Evolutionary conservation across 2,329 filamentous ascomycete species (phyloP).

Genomic region (Herpotrichia juniperi): DNA sequence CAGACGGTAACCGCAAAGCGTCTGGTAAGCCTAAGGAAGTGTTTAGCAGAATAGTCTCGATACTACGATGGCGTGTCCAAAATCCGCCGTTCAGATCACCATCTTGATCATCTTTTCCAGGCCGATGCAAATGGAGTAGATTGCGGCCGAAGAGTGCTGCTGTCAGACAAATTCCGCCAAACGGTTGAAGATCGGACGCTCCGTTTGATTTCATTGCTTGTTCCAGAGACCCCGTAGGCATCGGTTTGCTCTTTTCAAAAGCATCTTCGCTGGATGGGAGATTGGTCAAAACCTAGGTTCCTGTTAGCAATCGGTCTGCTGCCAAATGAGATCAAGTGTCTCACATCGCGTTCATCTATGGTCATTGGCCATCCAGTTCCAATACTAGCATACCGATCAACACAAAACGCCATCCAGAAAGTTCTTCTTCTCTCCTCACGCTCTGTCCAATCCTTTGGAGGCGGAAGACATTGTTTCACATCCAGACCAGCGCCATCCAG

Average conservation of each 20-base stretch:
- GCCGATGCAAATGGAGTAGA: constrained; percentile 86
- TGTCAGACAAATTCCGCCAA: constrained; percentile 81
- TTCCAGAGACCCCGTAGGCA: constrained; percentile 71
- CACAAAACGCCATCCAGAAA: constrained; percentile 92
- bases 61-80: constrained; percentile 88
- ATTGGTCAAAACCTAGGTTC: constrained; percentile 73
- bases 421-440: constrained; percentile 87
- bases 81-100: constrained; percentile 90
- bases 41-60: constrained; percentile 90
- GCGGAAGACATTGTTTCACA: constrained; percentile 88
- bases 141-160: constrained; percentile 92
- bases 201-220: constrained; percentile 75
- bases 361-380: constrained; percentile 97
- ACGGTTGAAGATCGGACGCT: constrained; percentile 75
- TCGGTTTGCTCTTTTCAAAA: constrained; percentile 78
- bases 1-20: constrained; percentile 77
- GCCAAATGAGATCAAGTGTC: constrained; percentile 17
- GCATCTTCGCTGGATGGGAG: constrained; percentile 84
- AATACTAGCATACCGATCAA: constrained; percentile 92
- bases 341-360: constrained; percentile 83
- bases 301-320: constrained; percentile 11
- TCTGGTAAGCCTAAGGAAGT: constrained; percentile 83
- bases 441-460: constrained; percentile 92
- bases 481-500: constrained; percentile 83
- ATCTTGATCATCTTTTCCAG: constrained; percentile 79